These are phyloP conservation scores for Botrytis squamosa DNA, from an alignment of 2,329 filamentous ascomycete species.

Conservation along the genomic window DNA sequence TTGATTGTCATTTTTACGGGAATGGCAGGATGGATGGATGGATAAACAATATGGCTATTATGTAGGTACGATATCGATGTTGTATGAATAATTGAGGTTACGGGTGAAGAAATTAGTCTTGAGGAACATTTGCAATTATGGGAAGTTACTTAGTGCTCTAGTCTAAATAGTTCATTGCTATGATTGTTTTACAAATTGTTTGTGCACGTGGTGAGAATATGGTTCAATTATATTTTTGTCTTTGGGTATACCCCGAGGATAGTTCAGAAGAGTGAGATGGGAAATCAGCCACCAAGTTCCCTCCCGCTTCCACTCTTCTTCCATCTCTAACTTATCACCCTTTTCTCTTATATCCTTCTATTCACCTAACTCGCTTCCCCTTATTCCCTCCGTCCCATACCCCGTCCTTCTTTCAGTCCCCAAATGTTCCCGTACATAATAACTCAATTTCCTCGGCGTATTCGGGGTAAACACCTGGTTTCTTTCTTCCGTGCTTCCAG, in stretches of 20 bases:
- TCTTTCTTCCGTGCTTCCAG: background rate
- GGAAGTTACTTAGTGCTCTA: background rate
- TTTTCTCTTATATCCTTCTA: background rate
- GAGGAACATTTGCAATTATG: background rate
- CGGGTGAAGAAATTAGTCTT: background rate
- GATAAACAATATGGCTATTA: constrained; percentile 7
- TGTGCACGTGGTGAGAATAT: background rate
- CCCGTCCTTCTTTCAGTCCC: background rate
- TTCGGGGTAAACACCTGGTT: background rate
- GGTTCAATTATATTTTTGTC: background rate
- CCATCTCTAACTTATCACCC: background rate
- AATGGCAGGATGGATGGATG: constrained; percentile 6
- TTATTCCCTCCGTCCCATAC: background rate
- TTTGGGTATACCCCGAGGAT: too few relatives aligned
- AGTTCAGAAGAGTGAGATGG: background rate
- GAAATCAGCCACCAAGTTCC: background rate
- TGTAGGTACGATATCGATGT: constrained; percentile 1
- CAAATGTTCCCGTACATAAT: background rate
- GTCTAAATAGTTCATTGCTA: background rate
- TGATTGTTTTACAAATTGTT: background rate
- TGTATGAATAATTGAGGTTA: constrained; percentile 4
- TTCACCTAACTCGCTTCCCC: background rate
- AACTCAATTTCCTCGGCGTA: background rate
- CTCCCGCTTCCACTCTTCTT: background rate
- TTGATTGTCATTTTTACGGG: background rate